Base-by-base conservation (phyloP, 1,139 yeast genomes). In the Yamadazyma pseudoaaseri region DNA sequence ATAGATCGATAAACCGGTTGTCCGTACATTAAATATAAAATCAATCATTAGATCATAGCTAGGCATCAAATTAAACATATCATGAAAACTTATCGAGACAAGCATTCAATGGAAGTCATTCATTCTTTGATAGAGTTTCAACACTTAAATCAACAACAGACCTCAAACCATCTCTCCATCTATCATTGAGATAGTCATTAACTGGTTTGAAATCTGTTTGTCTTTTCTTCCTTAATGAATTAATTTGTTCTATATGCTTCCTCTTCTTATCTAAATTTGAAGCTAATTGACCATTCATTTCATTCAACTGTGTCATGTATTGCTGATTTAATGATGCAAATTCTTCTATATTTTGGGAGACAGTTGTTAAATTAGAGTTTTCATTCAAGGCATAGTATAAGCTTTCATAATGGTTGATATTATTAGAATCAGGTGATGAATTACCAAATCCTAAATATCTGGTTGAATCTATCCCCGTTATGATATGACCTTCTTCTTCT, bases 151-250 rank as follows among this genome's bases (percentile, higher is more conserved):
- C 73, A 25, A 69, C 67, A 36, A 62, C 55, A 5, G 60, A 45
- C 34, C 52, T 52, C 20, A 70, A 49, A 3, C 72, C 70, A 20
- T 65, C 69, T 34, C 54, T 59, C 74, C 75, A 70, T 38, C 63
- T 46, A 15, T 51, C 51, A 20, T 54, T 47, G 30, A 68, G 51
- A 41, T 67, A 60, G 33, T 59, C 64, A 30, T 57, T 48, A 14
- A 58, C 65, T 1, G 73, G 70, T 36, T 53, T 48, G 39, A 54
- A 62, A 16, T 61, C 70, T 6, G 42, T 52, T 45, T 68, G 75
- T 36, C 66, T 51, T 38, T 52, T 56, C 37, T 60, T 62, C 6
- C 75, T 48, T 3, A 37, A 42, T 11, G 35, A 42, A 23, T 60
- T 50, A n/a, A 60, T 36, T 2, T 61, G 68, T 17, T 65, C 66